A percentile compares a stretch with the other conserved stretches of the same genome.
Evolutionary conservation across 306 rosid genomes (phyloP).

Genomic region (Lathyrus oleraceus): DNA sequence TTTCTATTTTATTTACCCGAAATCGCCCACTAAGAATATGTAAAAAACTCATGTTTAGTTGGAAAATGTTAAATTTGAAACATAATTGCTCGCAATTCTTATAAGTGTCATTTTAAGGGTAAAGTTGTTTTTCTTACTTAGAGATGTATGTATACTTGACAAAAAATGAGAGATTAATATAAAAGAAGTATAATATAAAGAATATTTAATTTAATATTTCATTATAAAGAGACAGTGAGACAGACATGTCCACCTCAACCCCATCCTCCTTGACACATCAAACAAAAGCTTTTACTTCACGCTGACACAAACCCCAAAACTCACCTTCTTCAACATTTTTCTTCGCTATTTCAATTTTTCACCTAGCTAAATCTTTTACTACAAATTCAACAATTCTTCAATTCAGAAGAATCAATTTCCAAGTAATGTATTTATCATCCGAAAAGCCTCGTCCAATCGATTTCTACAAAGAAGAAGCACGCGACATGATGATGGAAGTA

Average conservation of each 20-base stretch:
- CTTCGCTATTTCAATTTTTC: background rate
- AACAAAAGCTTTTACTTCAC: slow-evolving; percentile 38
- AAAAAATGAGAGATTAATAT: too few species aligned
- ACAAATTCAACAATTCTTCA: background rate
- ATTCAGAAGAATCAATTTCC: background rate
- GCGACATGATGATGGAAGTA: slow-evolving; percentile 80
- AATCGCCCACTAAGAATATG: too few species aligned
- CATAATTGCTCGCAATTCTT: too few species aligned
- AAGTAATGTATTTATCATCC: slow-evolving; percentile 65
- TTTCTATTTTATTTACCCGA: too few species aligned
- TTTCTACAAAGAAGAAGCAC: slow-evolving; percentile 67
- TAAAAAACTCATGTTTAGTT: too few species aligned
- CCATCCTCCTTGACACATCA: slow-evolving; percentile 14
- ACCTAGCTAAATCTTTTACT: background rate
- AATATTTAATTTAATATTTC: background rate
- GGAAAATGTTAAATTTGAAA: too few species aligned
- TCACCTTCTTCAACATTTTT: background rate
- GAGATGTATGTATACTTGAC: too few species aligned
- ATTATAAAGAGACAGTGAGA: background rate
- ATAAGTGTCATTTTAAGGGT: too few species aligned
- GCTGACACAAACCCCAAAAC: slow-evolving; percentile 38
- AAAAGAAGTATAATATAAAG: too few species aligned
- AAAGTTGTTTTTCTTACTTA: too few species aligned
- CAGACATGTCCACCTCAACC: slow-evolving; percentile 34
- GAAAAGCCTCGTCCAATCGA: slow-evolving; percentile 75